These are phyloP conservation scores for Colletotrichum cuscutae DNA, from an alignment of 2,329 filamentous ascomycete species.

Conservation along the genomic window DNA sequence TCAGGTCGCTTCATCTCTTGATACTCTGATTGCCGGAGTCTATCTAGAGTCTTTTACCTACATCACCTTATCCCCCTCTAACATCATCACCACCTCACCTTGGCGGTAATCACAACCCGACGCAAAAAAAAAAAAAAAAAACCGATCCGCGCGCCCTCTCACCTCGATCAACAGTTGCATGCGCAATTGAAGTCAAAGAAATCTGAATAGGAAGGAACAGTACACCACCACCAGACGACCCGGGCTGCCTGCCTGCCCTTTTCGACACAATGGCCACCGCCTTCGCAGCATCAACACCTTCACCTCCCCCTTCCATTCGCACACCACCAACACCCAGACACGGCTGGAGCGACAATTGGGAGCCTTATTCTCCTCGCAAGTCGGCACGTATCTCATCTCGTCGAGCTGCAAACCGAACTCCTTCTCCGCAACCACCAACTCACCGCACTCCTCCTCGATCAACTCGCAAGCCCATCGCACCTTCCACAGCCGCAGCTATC, in stretches of 20 bases:
- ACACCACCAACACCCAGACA: slow-evolving; percentile 77
- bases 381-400: slow-evolving; percentile 72
- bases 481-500: slow-evolving; percentile 38
- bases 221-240: slow-evolving; percentile 4
- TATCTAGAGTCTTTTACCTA: background rate
- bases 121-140: background rate
- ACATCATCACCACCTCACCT: background rate
- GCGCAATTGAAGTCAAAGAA: background rate
- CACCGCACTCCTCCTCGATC: slow-evolving; percentile 49
- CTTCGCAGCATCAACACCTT: slow-evolving; percentile 64
- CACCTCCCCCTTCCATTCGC: slow-evolving; percentile 66
- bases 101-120: background rate
- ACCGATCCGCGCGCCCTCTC: background rate
- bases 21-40: slow-evolving; percentile 18
- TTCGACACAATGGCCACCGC: slow-evolving; percentile 32
- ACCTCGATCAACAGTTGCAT: background rate
- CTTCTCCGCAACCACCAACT: slow-evolving; percentile 58
- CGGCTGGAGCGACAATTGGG: slow-evolving; percentile 75
- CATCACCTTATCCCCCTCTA: background rate
- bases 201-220: slow-evolving; percentile 17
- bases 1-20: background rate
- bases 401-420: slow-evolving; percentile 62
- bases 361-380: slow-evolving; percentile 78
- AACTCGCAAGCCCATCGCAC: slow-evolving; percentile 44
- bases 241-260: slow-evolving; percentile 20